phyloP scores from a whole-genome alignment of 2,329 filamentous ascomycete species.

The Fusarium fracticaudum region DNA sequence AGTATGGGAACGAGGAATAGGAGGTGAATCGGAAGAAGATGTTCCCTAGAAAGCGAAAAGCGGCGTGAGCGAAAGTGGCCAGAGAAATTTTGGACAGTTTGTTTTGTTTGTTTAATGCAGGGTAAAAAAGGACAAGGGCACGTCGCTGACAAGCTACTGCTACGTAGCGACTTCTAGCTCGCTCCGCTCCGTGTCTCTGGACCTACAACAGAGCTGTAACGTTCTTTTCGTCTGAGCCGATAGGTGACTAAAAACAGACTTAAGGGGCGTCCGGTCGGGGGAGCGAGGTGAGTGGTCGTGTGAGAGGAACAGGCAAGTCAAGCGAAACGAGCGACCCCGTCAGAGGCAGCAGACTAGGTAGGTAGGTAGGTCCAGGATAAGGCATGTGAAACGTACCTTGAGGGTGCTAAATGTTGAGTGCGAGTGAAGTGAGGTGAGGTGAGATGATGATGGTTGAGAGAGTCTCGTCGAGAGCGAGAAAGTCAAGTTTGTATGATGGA shows the following conservation, averaged over 20 bases:
- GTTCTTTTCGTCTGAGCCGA: slow-evolving; percentile 13
- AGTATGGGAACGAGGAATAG: slow-evolving; percentile 7
- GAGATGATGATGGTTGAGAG: slow-evolving; percentile 1
- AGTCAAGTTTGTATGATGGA: slow-evolving; percentile 7
- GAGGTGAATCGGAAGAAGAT: slow-evolving; percentile 25
- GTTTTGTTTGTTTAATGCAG: slow-evolving; percentile 22
- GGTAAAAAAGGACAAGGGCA: slow-evolving; percentile 31
- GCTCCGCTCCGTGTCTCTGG: slow-evolving; percentile 29
- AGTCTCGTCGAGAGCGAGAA: neutral
- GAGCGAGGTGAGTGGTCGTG: slow-evolving; percentile 29
- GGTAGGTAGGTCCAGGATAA: slow-evolving; percentile 9
- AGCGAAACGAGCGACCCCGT: slow-evolving; percentile 38
- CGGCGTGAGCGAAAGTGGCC: slow-evolving; percentile 42
- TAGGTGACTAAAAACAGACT: slow-evolving; percentile 21
- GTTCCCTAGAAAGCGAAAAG: slow-evolving; percentile 34
- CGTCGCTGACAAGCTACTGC: slow-evolving; percentile 18
- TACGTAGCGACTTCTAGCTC: slow-evolving; percentile 33
- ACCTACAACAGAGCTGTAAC: slow-evolving; percentile 20
- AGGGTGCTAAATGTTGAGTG: slow-evolving; percentile 14
- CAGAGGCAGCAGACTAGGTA: slow-evolving; percentile 9
- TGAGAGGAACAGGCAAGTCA: slow-evolving; percentile 39
- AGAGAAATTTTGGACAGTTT: slow-evolving; percentile 34
- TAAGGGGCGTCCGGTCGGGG: slow-evolving; percentile 36
- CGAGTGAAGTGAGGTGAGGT: neutral
- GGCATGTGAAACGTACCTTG: slow-evolving; percentile 30